A percentile compares a stretch with the other conserved stretches of the same genome.
Evolutionary conservation across 352 stramenopile genomes (phyloP).

Genomic region (Phytophthora lateralis): DNA sequence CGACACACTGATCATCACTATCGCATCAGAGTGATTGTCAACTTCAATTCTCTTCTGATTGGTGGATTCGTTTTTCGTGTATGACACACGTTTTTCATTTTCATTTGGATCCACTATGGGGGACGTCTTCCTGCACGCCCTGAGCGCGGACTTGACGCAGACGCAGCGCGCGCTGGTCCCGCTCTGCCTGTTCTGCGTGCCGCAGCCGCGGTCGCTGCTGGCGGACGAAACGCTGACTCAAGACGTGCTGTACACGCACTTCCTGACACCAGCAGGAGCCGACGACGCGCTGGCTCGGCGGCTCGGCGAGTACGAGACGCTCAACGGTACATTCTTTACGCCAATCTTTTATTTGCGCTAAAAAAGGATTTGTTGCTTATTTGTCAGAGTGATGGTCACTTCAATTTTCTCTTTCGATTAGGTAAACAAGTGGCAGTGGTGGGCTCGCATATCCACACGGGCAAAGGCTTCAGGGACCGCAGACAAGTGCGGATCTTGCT

Average conservation of each 20-base stretch:
- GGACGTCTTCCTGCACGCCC: conserved; percentile 50
- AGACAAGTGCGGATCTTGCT: conserved; percentile 76
- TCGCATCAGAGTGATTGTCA: conserved; percentile 22
- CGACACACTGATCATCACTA: no score
- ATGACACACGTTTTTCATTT: conserved; percentile 4
- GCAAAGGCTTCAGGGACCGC: conserved; percentile 50
- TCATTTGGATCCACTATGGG: conserved; percentile 35
- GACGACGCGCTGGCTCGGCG: conserved; percentile 18
- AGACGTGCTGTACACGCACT: conserved; percentile 60
- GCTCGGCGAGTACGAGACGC: conserved; percentile 64
- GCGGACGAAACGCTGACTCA: conserved; percentile 41
- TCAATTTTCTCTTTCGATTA: conserved; percentile 31
- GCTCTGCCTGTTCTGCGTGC: conserved; percentile 69
- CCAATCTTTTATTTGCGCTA: conserved; percentile 3
- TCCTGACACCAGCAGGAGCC: conserved; percentile 45
- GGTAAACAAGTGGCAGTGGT: conserved; percentile 59
- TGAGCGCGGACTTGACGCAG: conserved; percentile 47
- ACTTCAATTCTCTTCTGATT: conserved; percentile 33
- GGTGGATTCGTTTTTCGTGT: conserved; percentile 2
- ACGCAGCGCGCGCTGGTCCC: conserved; percentile 59
- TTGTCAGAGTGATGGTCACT: conserved; percentile 25
- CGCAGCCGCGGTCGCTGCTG: conserved; percentile 64
- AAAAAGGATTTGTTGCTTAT: conserved; percentile 15
- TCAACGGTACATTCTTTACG: conserved; percentile 49
- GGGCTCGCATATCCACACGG: conserved; percentile 63